Evolutionary conservation across 1,284 basidiomycete species (phyloP), one percentile per base, ranked within the genome.

Genomic region (Sanghuangporus baumii): DNA sequence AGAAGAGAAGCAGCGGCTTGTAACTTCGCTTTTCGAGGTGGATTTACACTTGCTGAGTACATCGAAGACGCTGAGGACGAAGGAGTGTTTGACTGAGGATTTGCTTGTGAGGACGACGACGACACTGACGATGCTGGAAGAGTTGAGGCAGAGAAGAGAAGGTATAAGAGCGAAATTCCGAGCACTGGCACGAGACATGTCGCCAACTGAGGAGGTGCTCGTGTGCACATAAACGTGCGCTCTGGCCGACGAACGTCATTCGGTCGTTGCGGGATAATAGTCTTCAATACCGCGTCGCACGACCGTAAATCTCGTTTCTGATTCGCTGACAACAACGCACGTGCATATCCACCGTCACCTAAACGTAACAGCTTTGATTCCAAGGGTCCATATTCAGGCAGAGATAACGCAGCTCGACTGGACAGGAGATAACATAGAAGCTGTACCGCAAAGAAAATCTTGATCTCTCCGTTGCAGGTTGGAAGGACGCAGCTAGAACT

Each of bases 1-100:
- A 46, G 20, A 14, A 54, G 52, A 18, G 52, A 7, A 6, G 52
- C 36, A 18, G 36, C 36, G 12, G 52, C 52, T n/a, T 54, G 52
- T 7, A 37, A 34, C 70, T 87, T 87, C 5, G 81, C 83, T 41
- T 78, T 79, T 63, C 85, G 79, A 0, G 83, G 77, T 1, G 85
- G 86, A 69, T 86, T 87, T 69, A 77, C 79, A 67, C 79, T 78
- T 0, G 76, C 82, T 7, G 78, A 69, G 73, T 85, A 86, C 47
- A 74, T 9, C 43, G 55, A 36, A 59, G 56, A n/a, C 38, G 62
- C 8, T 47, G 41, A 16, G 47, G 46, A 31, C 47, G 34, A 46
- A 57, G 37, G n/a, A 38, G 14, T 56, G 26, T 40, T 7, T 16
- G 51, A 41, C 54, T 41, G 8, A 12, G 43, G 16, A 40, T 26